phyloP scores from a whole-genome alignment of 2,329 filamentous ascomycete genomes.

The Calonectria multiphialidica region DNA sequence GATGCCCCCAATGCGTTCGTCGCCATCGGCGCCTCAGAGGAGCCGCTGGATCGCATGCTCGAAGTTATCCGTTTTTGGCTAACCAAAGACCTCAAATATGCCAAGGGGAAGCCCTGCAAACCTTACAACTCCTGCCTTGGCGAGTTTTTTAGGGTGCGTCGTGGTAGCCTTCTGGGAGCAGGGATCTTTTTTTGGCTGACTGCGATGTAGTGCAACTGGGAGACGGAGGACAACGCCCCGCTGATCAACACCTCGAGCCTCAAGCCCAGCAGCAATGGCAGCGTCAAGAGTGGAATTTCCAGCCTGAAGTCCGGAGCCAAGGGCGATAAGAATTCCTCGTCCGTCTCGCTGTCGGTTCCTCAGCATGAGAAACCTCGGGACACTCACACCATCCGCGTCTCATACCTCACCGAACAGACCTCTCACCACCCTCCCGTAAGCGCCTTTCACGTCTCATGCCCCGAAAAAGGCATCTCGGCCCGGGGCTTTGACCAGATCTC shows the following conservation, averaged over 20 bases:
- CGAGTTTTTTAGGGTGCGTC: constrained; percentile 91
- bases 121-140: constrained; percentile 97
- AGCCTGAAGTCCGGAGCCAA: constrained; percentile 61
- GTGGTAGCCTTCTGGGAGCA: not conserved
- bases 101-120: constrained; percentile 98
- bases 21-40: constrained; percentile 87
- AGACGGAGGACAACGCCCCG: constrained; percentile 83
- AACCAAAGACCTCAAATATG: constrained; percentile 98
- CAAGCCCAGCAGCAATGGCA: constrained; percentile 47
- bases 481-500: constrained; percentile 95
- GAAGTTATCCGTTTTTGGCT: constrained; percentile 98
- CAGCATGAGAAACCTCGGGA: constrained; percentile 59
- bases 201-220: constrained; percentile 85
- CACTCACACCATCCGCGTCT: constrained; percentile 77
- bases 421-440: constrained; percentile 98
- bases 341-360: constrained; percentile 64
- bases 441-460: constrained; percentile 93
- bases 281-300: constrained; percentile 58
- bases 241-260: constrained; percentile 67
- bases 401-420: constrained; percentile 97
- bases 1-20: constrained; percentile 93
- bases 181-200: constrained; percentile 22
- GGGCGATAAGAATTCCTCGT: constrained; percentile 60
- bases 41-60: constrained; percentile 92
- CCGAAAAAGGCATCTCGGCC: constrained; percentile 88